Conservation (phyloP, 352 stramenopile species). For the Phytophthora multivora region DNA sequence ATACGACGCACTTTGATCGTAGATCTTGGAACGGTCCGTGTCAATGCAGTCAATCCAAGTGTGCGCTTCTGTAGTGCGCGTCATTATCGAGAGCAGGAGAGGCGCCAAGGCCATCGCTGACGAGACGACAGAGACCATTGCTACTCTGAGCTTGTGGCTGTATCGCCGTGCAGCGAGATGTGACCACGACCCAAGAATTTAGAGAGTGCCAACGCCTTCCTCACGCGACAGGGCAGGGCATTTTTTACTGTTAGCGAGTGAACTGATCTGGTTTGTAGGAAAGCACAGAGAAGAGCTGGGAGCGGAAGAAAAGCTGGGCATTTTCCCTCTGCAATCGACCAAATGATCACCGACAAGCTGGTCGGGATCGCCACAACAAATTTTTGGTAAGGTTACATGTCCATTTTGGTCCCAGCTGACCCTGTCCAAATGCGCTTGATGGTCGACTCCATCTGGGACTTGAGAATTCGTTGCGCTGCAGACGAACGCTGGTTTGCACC, state of each 20-base stretch:
- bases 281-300: constrained; percentile 27
- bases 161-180: constrained; percentile 7
- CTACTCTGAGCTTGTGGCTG: constrained; percentile 5
- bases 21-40: constrained; percentile 57
- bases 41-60: constrained; percentile 73
- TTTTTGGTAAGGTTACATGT: no score
- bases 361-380: background rate
- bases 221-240: no score
- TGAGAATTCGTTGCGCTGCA: constrained; percentile 20
- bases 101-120: constrained; percentile 13
- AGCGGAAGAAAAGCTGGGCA: constrained; percentile 37
- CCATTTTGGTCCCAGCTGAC: background rate
- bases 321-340: background rate
- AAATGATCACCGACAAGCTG: constrained; percentile 9
- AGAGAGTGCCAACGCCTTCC: constrained; percentile 3
- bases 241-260: constrained; percentile 12
- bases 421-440: background rate
- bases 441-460: constrained; percentile 21
- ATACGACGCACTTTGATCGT: constrained; percentile 65
- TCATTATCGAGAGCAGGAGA: constrained; percentile 19
- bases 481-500: constrained; percentile 18
- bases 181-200: constrained; percentile 18
- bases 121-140: constrained; percentile 20
- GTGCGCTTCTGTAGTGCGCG: constrained; percentile 41
- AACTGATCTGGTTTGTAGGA: constrained; percentile 27